Conservation (phyloP, 2,329 filamentous ascomycete genomes). For the Scytalidium lignicola region DNA sequence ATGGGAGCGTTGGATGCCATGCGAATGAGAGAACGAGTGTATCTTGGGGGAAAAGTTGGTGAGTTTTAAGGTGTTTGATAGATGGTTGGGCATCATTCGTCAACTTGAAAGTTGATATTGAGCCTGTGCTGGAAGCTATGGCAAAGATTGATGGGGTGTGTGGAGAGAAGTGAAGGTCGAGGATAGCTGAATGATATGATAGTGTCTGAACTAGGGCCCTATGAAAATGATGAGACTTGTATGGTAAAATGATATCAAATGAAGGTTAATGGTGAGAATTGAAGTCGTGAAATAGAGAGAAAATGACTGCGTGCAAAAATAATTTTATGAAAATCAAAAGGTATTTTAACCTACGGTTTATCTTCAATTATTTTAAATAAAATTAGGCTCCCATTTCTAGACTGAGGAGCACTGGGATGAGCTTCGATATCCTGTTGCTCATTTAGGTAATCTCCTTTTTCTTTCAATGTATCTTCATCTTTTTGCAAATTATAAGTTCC, state of each 20-base stretch:
- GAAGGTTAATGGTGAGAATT: conserved; percentile 1
- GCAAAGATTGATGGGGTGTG: conserved; percentile 53
- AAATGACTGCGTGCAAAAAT: too few relatives aligned
- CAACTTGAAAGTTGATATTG: conserved; percentile 59
- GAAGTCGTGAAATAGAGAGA: too few relatives aligned
- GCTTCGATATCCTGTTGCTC: conserved; percentile 1
- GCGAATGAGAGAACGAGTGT: conserved; percentile 66
- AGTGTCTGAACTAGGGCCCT: conserved; percentile 56
- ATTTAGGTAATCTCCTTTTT: conserved; percentile 16
- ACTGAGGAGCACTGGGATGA: conserved; percentile 38
- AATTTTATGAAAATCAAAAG: neutral
- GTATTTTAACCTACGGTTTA: conserved; percentile 52
- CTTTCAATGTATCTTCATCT: conserved; percentile 23
- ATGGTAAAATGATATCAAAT: conserved; percentile 5
- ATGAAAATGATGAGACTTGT: conserved; percentile 30
- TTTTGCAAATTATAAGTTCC: conserved; percentile 78
- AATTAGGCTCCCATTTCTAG: conserved; percentile 68
- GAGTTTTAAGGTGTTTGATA: conserved; percentile 35
- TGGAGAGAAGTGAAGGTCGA: conserved; percentile 80
- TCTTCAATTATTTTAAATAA: conserved; percentile 53
- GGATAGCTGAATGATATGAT: conserved; percentile 64
- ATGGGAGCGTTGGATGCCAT: conserved; percentile 58
- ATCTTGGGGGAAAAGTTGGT: conserved; percentile 47
- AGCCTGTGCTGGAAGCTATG: conserved; percentile 72
- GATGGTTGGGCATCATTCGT: conserved; percentile 10